phyloP scores from a whole-genome alignment of 495 filamentous ascomycete genomes.

The Echria macrotheca region DNA sequence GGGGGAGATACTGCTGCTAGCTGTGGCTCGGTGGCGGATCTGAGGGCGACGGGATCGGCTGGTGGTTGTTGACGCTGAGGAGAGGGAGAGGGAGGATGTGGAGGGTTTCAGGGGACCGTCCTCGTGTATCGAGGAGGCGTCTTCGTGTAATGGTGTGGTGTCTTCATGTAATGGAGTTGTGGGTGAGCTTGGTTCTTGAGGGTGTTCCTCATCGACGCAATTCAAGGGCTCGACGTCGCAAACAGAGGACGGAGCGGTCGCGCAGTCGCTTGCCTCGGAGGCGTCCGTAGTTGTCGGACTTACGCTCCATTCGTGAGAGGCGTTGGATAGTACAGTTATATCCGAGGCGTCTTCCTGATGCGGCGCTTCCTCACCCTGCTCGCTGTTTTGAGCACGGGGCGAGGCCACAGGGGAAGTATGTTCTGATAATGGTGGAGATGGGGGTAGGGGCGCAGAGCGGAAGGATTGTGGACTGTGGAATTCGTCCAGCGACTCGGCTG shows the following conservation, averaged over 20 bases:
- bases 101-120: not conserved
- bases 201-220: too few species aligned
- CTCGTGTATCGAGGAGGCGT: not conserved
- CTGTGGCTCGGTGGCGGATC: slow-evolving; percentile 27
- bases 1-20: slow-evolving; percentile 39
- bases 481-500: slow-evolving; percentile 31
- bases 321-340: slow-evolving; percentile 37
- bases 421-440: slow-evolving; percentile 43
- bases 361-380: slow-evolving; percentile 4
- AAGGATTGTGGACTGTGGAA: slow-evolving; percentile 57
- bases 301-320: slow-evolving; percentile 14
- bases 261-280: slow-evolving; percentile 7
- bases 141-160: not conserved
- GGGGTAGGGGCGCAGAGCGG: slow-evolving; percentile 45
- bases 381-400: slow-evolving; percentile 17
- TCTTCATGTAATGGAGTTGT: too few species aligned
- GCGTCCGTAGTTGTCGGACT: slow-evolving; percentile 5
- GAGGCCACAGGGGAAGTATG: slow-evolving; percentile 36
- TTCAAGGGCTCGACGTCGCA: too few species aligned
- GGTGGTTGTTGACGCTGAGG: slow-evolving; percentile 5
- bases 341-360: slow-evolving; percentile 38
- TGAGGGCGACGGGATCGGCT: slow-evolving; percentile 10
- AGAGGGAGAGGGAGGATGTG: slow-evolving; percentile 1
- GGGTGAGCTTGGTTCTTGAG: too few species aligned
- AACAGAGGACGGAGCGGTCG: slow-evolving; percentile 13